These are phyloP conservation scores for Fusarium abutilonis DNA, from an alignment of 2,329 filamentous ascomycete genomes.

Conservation along the genomic window DNA sequence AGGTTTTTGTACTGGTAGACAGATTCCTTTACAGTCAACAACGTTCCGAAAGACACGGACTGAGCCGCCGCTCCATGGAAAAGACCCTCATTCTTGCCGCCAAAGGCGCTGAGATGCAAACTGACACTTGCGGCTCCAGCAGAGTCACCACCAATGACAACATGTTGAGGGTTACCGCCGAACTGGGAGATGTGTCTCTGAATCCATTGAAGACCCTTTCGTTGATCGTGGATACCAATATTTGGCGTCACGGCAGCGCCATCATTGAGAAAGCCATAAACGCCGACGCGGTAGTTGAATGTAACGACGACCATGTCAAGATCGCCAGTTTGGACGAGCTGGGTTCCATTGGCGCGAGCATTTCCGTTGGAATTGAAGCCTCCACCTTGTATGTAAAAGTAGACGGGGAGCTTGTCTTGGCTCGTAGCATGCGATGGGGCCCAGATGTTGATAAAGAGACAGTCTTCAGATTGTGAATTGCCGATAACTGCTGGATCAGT, in stretches of 20 bases:
- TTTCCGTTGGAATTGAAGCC: conserved; percentile 64
- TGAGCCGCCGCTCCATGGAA: conserved; percentile 63
- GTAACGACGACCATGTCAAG: conserved; percentile 73
- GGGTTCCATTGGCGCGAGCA: conserved; percentile 67
- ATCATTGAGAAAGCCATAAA: conserved; percentile 75
- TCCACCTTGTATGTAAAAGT: conserved; percentile 67
- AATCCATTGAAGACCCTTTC: conserved; percentile 75
- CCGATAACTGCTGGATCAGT: conserved; percentile 30
- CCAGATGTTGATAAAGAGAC: conserved; percentile 73
- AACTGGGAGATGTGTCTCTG: conserved; percentile 72
- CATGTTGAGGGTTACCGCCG: conserved; percentile 73
- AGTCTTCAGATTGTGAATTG: conserved; percentile 66
- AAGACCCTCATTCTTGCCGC: conserved; percentile 58
- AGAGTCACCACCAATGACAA: conserved; percentile 74
- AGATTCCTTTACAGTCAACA: conserved; percentile 57
- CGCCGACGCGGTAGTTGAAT: conserved; percentile 80
- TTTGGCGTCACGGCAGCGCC: conserved; percentile 68
- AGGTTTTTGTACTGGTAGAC: conserved; percentile 64
- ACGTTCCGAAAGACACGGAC: conserved; percentile 62
- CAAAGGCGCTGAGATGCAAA: conserved; percentile 68
- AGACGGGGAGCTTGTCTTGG: conserved; percentile 69
- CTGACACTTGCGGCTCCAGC: conserved; percentile 74
- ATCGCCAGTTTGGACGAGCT: conserved; percentile 66
- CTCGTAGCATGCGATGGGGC: conserved; percentile 64
- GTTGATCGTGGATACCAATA: conserved; percentile 75